Conservation (phyloP, 768 basidiomycete species). For the Leucosporidium creatinivorum region DNA sequence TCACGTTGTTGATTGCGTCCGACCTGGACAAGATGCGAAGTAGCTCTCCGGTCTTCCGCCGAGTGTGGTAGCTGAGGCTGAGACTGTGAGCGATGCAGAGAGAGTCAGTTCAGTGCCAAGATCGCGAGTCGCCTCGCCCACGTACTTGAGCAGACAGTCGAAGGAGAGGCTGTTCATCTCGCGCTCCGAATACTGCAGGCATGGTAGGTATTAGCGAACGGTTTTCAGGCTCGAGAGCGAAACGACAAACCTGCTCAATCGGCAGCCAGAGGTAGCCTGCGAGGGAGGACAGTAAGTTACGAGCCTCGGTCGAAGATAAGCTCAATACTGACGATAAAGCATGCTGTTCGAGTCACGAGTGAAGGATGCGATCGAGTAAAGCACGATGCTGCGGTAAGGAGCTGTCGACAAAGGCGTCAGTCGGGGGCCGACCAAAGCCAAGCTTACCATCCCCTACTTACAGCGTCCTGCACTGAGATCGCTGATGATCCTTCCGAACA, state of each 20-base stretch:
- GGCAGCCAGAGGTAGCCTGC: slow-evolving; percentile 67
- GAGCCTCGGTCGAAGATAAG: no score
- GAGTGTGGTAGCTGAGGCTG: slow-evolving; percentile 56
- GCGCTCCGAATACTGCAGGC: slow-evolving; percentile 36
- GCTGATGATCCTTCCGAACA: slow-evolving; percentile 29
- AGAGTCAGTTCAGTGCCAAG: background rate
- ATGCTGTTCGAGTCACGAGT: slow-evolving; percentile 26
- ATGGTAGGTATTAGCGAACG: slow-evolving; percentile 41
- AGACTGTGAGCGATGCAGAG: background rate
- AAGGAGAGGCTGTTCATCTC: slow-evolving; percentile 83
- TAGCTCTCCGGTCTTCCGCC: slow-evolving; percentile 75
- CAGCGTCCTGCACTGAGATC: slow-evolving; percentile 32
- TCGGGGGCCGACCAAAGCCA: no score
- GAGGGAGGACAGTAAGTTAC: background rate
- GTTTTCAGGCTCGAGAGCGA: slow-evolving; percentile 45
- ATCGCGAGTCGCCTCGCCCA: slow-evolving; percentile 50
- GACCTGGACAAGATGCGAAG: slow-evolving; percentile 74
- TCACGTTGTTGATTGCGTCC: slow-evolving; percentile 66
- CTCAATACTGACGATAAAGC: slow-evolving; percentile 15
- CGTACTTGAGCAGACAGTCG: slow-evolving; percentile 66
- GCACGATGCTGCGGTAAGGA: slow-evolving; percentile 15
- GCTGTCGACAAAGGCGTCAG: background rate
- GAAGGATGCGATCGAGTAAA: slow-evolving; percentile 26
- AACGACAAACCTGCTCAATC: slow-evolving; percentile 50
- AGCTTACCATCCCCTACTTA: no score